Base-by-base conservation (phyloP, 768 basidiomycete genomes). In the Tephrocybe sp. region DNA sequence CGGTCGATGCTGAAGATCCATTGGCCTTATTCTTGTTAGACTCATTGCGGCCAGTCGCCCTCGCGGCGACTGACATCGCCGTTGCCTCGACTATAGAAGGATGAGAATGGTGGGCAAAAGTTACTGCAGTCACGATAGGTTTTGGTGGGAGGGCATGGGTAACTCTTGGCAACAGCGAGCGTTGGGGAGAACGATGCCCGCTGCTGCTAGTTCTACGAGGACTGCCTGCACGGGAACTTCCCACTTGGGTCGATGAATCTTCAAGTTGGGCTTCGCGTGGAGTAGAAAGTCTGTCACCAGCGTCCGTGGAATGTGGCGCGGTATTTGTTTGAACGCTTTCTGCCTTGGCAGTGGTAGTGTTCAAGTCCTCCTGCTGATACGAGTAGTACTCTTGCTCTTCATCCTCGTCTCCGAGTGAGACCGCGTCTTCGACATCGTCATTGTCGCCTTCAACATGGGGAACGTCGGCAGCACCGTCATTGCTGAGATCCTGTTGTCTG, bases 401-500 rank as follows among this genome's bases (percentile, higher is more conserved):
- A 47, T 89, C 84, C 60, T 86, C 85, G 55, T 81, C 80, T 46
- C 87, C 87, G 23, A 89, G 74, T 42, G 87, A 89, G 57, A 89
- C 82, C 48, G 84, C 77, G 59, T 78, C 75, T 59, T 74, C 73
- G 44, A 57, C 64, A 57, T 84, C 80, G 60, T 82, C 82, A 45
- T 72, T 72, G 56, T 77, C 76, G 53, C 77, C 74, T 10, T 52
- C 43, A 33, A 22, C 39, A 48, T 50, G 51, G 30, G 54, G 53
- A 22, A 63, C 63, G 22, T 67, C 59, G 46, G 60, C 16, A 13
- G 58, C 51, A 35, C 51, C 59, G 58, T 63, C 56, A 49, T 57
- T 57, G 42, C 17, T 46, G 6, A 53, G 22, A 13, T 61, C 65
- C 20, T 63, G 65, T n/a, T 60, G 54, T 35, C 62, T 64, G 39